Evolutionary conservation across 75 land plant species (phyloP).

Genomic region (Pinus tabuliformis): DNA sequence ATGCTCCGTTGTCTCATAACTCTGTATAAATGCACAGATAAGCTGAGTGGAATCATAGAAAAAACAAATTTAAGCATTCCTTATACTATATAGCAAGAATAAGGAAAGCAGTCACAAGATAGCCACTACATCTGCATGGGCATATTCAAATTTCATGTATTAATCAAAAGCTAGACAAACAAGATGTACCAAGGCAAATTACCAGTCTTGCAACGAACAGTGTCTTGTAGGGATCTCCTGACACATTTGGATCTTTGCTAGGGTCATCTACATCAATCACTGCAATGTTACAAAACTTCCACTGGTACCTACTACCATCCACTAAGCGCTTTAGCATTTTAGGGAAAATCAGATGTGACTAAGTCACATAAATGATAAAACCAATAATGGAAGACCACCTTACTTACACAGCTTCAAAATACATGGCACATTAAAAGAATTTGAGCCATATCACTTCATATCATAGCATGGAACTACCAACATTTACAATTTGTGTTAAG

Average conservation of each 20-base stretch:
- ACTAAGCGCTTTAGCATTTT: not conserved
- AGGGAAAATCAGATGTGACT: not conserved
- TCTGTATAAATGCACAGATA: constrained; percentile 51
- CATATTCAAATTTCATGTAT: not conserved
- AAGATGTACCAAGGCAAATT: not conserved
- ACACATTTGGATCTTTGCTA: constrained; percentile 66
- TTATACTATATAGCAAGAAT: not conserved
- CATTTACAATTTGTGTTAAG: not conserved
- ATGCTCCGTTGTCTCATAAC: constrained; percentile 93
- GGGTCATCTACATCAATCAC: constrained; percentile 69
- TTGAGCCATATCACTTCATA: not conserved
- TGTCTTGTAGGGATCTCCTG: constrained; percentile 99
- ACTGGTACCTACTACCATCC: not conserved
- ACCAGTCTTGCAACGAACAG: constrained; percentile 88
- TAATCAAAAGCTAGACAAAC: not conserved
- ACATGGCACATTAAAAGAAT: not conserved
- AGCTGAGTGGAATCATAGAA: not conserved
- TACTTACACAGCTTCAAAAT: not conserved
- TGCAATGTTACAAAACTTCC: not conserved
- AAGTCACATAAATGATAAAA: not conserved
- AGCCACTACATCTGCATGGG: not conserved
- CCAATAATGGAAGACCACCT: not conserved
- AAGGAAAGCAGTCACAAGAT: not conserved
- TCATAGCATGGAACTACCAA: not conserved
- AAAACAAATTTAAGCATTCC: not conserved